Conservation (phyloP, 306 rosid species). For the Malus asiatica region DNA sequence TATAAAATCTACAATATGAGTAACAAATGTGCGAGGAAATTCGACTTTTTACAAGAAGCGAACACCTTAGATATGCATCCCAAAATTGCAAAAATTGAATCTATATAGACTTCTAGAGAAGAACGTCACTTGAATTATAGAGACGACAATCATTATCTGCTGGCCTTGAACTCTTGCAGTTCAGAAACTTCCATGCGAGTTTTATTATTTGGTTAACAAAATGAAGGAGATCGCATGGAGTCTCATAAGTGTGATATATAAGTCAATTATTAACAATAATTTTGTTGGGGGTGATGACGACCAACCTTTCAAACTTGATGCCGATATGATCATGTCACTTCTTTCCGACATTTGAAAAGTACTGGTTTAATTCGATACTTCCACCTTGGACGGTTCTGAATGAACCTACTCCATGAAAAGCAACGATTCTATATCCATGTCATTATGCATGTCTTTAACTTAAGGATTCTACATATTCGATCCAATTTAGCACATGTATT, state of each 20-base stretch:
- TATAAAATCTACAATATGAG: too few species aligned
- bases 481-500: background rate
- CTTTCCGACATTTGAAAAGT: conserved; percentile 13
- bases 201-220: background rate
- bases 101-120: too few species aligned
- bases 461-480: background rate
- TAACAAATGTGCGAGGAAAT: too few species aligned
- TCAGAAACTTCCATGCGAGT: background rate
- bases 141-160: too few species aligned
- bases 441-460: background rate
- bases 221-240: background rate
- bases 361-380: background rate
- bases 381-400: conserved; percentile 19
- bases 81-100: too few species aligned
- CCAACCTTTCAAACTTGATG: background rate
- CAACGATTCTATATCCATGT: background rate
- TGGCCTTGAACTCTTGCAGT: background rate
- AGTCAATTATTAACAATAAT: background rate
- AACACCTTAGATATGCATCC: too few species aligned
- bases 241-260: background rate
- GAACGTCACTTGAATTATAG: too few species aligned
- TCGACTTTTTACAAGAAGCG: too few species aligned
- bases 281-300: background rate
- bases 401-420: background rate
- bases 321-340: background rate